Evolutionary conservation across 2,329 filamentous ascomycete genomes (phyloP), one percentile per base, ranked within the genome.

Genomic region (Pseudogymnoascus sp.): DNA sequence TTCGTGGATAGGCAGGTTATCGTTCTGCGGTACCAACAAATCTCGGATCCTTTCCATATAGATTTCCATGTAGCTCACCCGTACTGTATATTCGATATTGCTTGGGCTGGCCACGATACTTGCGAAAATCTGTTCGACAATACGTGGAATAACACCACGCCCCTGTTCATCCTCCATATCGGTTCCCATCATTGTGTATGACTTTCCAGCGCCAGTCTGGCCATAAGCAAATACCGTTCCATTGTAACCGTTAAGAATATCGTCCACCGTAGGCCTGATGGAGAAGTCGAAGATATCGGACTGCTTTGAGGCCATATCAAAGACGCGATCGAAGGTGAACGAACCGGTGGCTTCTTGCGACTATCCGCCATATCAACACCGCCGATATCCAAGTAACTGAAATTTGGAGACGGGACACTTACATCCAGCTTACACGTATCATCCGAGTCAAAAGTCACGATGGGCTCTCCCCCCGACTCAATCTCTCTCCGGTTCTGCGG

Each of bases 21-120:
- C 93, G 75, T 97, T 96, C 64, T 92, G 89, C 9, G 94, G 94
- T 24, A 88, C 86, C 66, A 99, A 79, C 71, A 99, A 77, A 84
- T 99, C 94, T 70, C 93, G 86, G 74, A 99, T 97, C 68, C 89
- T 86, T 78, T 99, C 94, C 94, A 97, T 99, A 80, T 99, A 99
- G 66, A 99, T 97, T 77, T 99, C 94, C 92, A 99, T 97, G 77
- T 97, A 97, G 75, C 92, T 96, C 72, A 97, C 93, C 62, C 92
- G 86, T 60, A 99, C 93, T n/a, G 92, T 97, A 76, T 97, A 97
- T 76, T 97, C 94, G 74, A 97, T 97, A 68, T 90, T 96, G 70
- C 87, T 87, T 44, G 93, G 90, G 69, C 92, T 96, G 21, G 89
- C 86, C 77, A 97, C 82, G 74, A 97, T 97, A 76, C 90, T 96